Base-by-base conservation (phyloP, 208 protist species). In the Herpetomonas muscarum region DNA sequence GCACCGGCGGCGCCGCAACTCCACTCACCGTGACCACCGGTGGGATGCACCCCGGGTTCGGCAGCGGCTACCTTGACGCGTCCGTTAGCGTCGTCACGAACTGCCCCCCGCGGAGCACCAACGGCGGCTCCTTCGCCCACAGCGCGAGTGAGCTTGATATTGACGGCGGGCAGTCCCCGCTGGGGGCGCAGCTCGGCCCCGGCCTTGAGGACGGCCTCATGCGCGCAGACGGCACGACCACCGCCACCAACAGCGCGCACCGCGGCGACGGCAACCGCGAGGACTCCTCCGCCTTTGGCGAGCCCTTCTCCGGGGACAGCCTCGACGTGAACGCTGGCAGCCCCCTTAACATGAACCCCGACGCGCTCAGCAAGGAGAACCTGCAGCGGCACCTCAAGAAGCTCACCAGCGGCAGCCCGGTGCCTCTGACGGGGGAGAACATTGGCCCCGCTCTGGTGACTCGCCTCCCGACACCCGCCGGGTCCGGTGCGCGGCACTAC, bases 311-410 rank as follows among this genome's bases (percentile, higher is more conserved):
- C 34, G 45, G 30, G 5, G 63, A 54, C n/a, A 82, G 75, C 39
- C 56, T 78, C 1, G 75, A 77, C 10, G 47, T 61, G 36, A 60
- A 62, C 21, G 45, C 51, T 0, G 68, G 72, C n/a, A 77, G 68
- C 50, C 46, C 69, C 0, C 59, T 47, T 0, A 47, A 29, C 17
- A 26, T 19, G 7, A 26, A 67, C 58, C 54, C 60, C 24, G 78
- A 85, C 29, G 59, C 74, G 3, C 74, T 85, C 19, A 85, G 60
- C 52, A 39, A 44, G 46, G 70, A 73, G 21, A 85, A 81, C 48
- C 56, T 85, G 0, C 37, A 76, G 59, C 67, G 66, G 61, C 74
- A 81, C 61, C 32, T 81, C n/a, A 55, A 66, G 15, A 61, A 85
- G 13, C 65, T 85, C 15, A 39, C 48, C 31, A 67, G 70, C 55